Base-by-base conservation (phyloP, 2,329 filamentous ascomycete genomes). In the Fonsecaea pugnacius region DNA sequence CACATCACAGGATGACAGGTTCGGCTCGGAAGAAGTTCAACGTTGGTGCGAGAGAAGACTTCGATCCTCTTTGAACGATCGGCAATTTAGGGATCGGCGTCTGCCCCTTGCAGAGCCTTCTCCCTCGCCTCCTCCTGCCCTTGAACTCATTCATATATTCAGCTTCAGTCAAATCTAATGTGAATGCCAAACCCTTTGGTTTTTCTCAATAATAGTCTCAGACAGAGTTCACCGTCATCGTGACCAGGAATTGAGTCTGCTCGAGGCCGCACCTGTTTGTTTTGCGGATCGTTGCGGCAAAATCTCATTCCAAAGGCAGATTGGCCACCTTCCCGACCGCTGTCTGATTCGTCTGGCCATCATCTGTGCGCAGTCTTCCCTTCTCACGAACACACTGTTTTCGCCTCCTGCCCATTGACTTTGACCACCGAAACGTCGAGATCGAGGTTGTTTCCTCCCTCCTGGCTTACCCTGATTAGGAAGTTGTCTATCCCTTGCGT, bases 1-100 rank as follows among this genome's bases (percentile, higher is more conserved):
- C 91, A 72, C 82, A 96, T 74, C 92, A 96, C 79, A 89, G 92
- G 77, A 88, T 98, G 74, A 70, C 90, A 69, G 91, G 90, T 72
- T 86, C 86, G 74, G 91, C 90, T 64, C 78, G 93, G 74, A 92
- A 89, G 79, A 96, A 91, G 83, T 92, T 98, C 81, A 93, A 89
- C 80, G 89, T 96, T 80, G 90, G 65, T 48, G 60, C 80, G 82
- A 81, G 80, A 77, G 87, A 90, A 74, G 85, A 91, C 66, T 84
- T 85, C 72, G 87, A 87, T 69, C 55, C 62, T 33, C 50, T 63
- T n/a, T 69, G 58, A 63, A 38, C 40, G 58, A 58, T 51, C 27
- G 46, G 21, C 52, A 7, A 48, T 18, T 14, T 16, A n/a, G 60
- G 43, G 60, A 54, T 56, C 58, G 43, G 48, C 54, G 50, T 36